Conservation (phyloP, 345 rosid species). For the Adansonia digitata region DNA sequence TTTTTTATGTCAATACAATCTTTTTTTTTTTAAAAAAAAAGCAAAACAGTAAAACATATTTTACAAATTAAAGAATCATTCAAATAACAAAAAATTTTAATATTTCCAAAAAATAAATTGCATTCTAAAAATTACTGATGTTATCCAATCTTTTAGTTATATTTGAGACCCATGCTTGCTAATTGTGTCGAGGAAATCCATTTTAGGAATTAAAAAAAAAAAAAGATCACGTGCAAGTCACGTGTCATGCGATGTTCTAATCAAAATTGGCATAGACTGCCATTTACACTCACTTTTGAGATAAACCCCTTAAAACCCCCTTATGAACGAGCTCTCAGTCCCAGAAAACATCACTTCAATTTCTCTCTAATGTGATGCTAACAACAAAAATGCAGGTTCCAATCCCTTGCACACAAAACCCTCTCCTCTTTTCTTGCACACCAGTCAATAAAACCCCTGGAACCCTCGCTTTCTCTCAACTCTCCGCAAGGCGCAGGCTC, state of each 20-base stretch:
- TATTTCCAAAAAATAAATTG: too few species aligned
- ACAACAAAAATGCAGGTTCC: conserved; percentile 35
- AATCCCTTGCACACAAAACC: conserved; percentile 31
- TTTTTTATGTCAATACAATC: too few species aligned
- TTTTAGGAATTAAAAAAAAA: neutral
- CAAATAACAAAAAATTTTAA: too few species aligned
- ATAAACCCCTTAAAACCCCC: neutral
- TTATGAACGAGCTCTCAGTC: too few species aligned
- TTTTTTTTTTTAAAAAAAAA: too few species aligned
- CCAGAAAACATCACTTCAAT: neutral
- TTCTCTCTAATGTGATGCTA: neutral
- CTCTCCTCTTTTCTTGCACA: conserved; percentile 32
- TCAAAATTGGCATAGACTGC: neutral
- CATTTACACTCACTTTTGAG: neutral
- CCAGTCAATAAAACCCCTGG: conserved; percentile 11
- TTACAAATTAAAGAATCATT: too few species aligned
- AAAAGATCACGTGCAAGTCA: neutral
- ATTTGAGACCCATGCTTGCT: too few species aligned
- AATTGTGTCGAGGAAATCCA: too few species aligned
- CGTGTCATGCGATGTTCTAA: neutral
- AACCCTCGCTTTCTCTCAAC: conserved; percentile 20
- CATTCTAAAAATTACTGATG: too few species aligned
- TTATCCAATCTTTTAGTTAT: too few species aligned
- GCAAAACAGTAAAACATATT: too few species aligned
- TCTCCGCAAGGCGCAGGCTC: conserved; percentile 27